phyloP scores from a whole-genome alignment of 805 yeast genomes.

The Ogataea naganishii region DNA sequence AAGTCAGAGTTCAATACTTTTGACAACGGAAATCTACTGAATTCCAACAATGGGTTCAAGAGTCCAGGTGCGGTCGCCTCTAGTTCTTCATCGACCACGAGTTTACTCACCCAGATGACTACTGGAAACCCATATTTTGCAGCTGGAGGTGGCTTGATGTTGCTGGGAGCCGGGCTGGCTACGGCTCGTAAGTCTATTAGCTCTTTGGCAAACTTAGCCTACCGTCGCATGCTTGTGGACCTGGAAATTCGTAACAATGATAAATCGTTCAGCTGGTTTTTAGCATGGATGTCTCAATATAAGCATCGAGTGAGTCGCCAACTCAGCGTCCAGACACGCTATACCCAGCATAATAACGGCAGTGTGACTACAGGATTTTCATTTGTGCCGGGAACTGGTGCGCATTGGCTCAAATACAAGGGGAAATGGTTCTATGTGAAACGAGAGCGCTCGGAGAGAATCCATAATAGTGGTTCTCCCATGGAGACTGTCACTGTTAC shows the following conservation, averaged over 20 bases:
- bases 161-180: conserved; percentile 85
- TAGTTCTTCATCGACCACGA: no score
- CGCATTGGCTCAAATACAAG: conserved; percentile 75
- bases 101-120: conserved; percentile 34
- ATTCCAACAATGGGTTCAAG: no score
- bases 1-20: no score
- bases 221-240: conserved; percentile 82
- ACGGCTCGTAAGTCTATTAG: conserved; percentile 61
- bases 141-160: conserved; percentile 97
- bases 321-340: conserved; percentile 82
- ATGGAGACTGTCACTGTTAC: conserved; percentile 94
- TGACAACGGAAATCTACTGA: no score
- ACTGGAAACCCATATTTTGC: conserved; percentile 89
- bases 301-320: conserved; percentile 74
- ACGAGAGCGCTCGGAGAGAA: conserved; percentile 83
- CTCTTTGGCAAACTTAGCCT: conserved; percentile 56
- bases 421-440: conserved; percentile 85
- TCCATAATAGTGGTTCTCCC: conserved; percentile 89
- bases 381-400: conserved; percentile 96
- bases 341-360: conserved; percentile 86
- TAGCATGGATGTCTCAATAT: conserved; percentile 90
- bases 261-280: conserved; percentile 88
- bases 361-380: conserved; percentile 80
- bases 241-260: conserved; percentile 90
- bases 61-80: no score